Conservation (phyloP, 1,284 basidiomycete species). For the Pseudozyma tsukubaensis region DNA sequence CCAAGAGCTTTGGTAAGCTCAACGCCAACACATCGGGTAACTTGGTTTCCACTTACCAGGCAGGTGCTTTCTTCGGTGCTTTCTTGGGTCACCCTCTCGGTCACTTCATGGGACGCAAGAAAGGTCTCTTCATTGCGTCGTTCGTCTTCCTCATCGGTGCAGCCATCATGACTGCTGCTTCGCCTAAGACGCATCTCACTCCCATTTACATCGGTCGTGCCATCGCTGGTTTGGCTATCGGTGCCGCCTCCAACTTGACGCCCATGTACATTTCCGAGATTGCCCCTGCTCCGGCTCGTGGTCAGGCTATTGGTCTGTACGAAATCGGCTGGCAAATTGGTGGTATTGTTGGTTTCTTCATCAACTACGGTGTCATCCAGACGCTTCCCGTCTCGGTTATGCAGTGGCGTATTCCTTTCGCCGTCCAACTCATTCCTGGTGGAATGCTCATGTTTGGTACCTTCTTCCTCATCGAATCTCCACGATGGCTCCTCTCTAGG, state of each 20-base stretch:
- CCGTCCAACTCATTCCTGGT: constrained; percentile 73
- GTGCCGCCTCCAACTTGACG: constrained; percentile 64
- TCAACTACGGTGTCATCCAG: constrained; percentile 71
- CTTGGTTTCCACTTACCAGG: constrained; percentile 73
- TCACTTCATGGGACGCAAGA: constrained; percentile 41
- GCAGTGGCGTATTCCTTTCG: constrained; percentile 73
- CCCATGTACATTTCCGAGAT: constrained; percentile 70
- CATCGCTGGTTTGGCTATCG: constrained; percentile 70
- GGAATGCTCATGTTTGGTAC: constrained; percentile 68
- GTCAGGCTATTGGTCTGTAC: constrained; percentile 72
- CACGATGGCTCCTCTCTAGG: constrained; percentile 75
- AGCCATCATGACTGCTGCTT: constrained; percentile 56
- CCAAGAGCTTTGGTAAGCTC: constrained; percentile 69
- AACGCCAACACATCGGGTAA: constrained; percentile 70
- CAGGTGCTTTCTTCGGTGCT: constrained; percentile 66
- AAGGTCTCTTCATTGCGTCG: constrained; percentile 49
- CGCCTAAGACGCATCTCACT: constrained; percentile 33
- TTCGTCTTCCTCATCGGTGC: constrained; percentile 63
- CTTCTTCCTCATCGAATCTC: constrained; percentile 74
- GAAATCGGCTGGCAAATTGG: constrained; percentile 71
- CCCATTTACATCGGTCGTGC: constrained; percentile 68
- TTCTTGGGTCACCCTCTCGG: constrained; percentile 47
- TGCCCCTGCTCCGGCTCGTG: constrained; percentile 71
- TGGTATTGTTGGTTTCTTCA: constrained; percentile 67
- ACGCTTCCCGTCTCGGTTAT: constrained; percentile 67